Evolutionary conservation across 1,284 basidiomycete genomes (phyloP).

Genomic region (Mycena sp.): DNA sequence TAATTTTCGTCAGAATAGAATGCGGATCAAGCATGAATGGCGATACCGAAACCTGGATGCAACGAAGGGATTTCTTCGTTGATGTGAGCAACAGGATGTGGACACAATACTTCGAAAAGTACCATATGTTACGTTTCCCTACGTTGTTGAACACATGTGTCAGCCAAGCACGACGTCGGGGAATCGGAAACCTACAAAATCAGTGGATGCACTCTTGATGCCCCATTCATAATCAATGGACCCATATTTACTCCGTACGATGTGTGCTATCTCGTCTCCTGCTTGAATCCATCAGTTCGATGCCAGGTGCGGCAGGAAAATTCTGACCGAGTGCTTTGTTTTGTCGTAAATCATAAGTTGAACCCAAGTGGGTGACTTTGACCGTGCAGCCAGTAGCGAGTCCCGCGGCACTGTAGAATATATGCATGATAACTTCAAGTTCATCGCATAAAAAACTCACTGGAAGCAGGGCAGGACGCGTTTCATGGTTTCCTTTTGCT

Average conservation of each 20-base stretch:
- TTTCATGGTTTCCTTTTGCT: slow-evolving; percentile 62
- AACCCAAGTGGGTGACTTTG: slow-evolving; percentile 51
- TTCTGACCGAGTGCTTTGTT: slow-evolving; percentile 64
- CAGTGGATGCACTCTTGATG: slow-evolving; percentile 71
- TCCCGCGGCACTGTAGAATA: slow-evolving; percentile 65
- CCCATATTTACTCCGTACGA: slow-evolving; percentile 63
- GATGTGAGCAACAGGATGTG: background rate
- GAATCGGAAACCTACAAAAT: slow-evolving; percentile 62
- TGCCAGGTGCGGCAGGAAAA: background rate
- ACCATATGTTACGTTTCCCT: slow-evolving; percentile 76
- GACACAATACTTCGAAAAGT: slow-evolving; percentile 16
- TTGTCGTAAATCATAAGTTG: slow-evolving; percentile 70
- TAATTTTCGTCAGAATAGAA: slow-evolving; percentile 28
- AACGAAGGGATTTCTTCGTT: slow-evolving; percentile 53
- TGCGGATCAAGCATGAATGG: background rate
- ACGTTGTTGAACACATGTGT: background rate
- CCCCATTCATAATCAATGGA: slow-evolving; percentile 62
- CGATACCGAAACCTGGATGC: slow-evolving; percentile 58
- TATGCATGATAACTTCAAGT: background rate
- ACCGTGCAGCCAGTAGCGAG: slow-evolving; percentile 76
- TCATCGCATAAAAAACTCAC: slow-evolving; percentile 49
- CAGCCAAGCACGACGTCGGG: background rate
- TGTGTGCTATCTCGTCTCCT: slow-evolving; percentile 67
- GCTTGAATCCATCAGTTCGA: background rate
- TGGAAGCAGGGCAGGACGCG: slow-evolving; percentile 79